A percentile compares a stretch with the other conserved stretches of the same genome.
phyloP scores from a whole-genome alignment of 2,329 filamentous ascomycete genomes.

The Colletotrichum liriopes region DNA sequence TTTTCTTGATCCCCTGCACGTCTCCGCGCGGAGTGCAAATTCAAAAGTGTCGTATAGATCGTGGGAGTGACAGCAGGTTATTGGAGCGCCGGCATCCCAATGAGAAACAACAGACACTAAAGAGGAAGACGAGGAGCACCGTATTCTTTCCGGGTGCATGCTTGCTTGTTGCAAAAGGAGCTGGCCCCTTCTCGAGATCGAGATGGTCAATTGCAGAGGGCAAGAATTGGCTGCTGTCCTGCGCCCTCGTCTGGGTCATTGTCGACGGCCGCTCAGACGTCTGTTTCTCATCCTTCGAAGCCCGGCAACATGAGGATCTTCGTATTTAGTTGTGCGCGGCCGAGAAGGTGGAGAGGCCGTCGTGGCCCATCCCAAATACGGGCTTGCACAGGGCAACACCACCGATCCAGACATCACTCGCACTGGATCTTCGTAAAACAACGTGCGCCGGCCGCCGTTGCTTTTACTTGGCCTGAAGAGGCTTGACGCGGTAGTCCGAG shows the following conservation, averaged over 20 bases:
- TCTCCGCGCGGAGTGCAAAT: neutral
- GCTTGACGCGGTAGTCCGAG: conserved; percentile 19
- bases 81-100: neutral
- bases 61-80: neutral
- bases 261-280: conserved; percentile 16
- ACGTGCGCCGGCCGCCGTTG: conserved; percentile 26
- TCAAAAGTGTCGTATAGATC: neutral
- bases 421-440: conserved; percentile 3
- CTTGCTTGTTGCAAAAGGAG: neutral
- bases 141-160: neutral
- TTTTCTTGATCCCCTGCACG: neutral
- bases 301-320: conserved; percentile 33
- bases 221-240: conserved; percentile 1
- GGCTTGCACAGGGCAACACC: conserved; percentile 24
- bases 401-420: conserved; percentile 30
- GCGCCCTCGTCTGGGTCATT: neutral
- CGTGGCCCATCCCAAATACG: conserved; percentile 38
- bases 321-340: conserved; percentile 17
- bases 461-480: conserved; percentile 13
- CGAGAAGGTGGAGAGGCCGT: conserved; percentile 11
- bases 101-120: neutral
- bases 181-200: conserved; percentile 8
- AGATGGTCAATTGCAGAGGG: neutral
- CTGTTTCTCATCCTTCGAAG: neutral
- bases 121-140: neutral